Evolutionary conservation across 148 eudicot species (phyloP).

Genomic region (Beta vulgaris): DNA sequence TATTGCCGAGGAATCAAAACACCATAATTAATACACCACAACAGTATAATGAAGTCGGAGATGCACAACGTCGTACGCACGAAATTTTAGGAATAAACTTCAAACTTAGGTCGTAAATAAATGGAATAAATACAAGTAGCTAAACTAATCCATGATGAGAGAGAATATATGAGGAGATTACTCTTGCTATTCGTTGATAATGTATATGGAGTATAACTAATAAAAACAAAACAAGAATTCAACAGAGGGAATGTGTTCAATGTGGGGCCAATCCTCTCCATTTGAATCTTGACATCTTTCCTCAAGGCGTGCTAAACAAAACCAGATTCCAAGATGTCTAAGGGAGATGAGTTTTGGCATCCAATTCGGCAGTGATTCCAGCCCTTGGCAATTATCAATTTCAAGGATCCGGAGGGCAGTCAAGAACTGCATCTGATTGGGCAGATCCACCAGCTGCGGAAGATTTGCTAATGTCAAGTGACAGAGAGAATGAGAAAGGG

Average conservation of each 20-base stretch:
- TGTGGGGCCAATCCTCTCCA: slow-evolving; percentile 15
- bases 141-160: too few relatives aligned
- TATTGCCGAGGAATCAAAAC: too few relatives aligned
- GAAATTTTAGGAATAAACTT: too few relatives aligned
- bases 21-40: too few relatives aligned
- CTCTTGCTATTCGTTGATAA: too few relatives aligned
- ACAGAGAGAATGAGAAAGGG: not conserved
- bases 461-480: not conserved
- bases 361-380: not conserved
- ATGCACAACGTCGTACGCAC: too few relatives aligned
- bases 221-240: too few relatives aligned
- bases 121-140: too few relatives aligned
- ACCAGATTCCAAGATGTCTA: rapidly evolving
- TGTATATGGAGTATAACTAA: too few relatives aligned
- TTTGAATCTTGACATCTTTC: slow-evolving; percentile 1
- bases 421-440: not conserved
- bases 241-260: slow-evolving; percentile 4
- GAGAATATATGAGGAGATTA: too few relatives aligned
- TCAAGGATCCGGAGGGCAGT: not conserved
- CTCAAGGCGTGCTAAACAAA: not conserved
- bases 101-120: too few relatives aligned
- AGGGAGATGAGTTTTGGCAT: slow-evolving; percentile 16
- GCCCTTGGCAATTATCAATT: not conserved
- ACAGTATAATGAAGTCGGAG: too few relatives aligned
- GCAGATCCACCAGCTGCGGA: not conserved